Conservation (phyloP, 495 filamentous ascomycete genomes). For the Podospora sp. region DNA sequence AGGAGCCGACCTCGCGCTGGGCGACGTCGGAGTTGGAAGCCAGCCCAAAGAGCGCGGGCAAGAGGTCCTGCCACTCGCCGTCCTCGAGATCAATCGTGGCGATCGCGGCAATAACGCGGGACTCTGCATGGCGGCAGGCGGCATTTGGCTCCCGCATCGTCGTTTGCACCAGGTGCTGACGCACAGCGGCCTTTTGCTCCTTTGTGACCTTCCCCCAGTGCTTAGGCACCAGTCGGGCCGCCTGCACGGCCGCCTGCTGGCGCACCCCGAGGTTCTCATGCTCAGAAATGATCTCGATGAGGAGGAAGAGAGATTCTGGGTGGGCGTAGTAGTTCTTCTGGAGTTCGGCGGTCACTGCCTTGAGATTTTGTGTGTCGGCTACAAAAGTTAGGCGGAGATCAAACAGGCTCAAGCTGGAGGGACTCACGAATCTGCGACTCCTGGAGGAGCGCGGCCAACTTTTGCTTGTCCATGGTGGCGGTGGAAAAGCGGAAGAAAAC, state of each 20-base stretch:
- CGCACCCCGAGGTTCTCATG: slow-evolving; percentile 72
- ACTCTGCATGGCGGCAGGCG: slow-evolving; percentile 80
- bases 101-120: slow-evolving; percentile 83
- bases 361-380: slow-evolving; percentile 82
- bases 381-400: slow-evolving; percentile 26
- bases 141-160: slow-evolving; percentile 75
- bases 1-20: slow-evolving; percentile 87
- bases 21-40: slow-evolving; percentile 68
- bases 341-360: slow-evolving; percentile 84
- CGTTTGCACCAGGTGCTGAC: slow-evolving; percentile 77
- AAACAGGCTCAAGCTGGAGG: too few species aligned
- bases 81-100: slow-evolving; percentile 84
- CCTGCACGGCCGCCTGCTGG: slow-evolving; percentile 89
- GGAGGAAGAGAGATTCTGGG: slow-evolving; percentile 76
- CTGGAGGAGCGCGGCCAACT: slow-evolving; percentile 73
- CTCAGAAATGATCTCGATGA: slow-evolving; percentile 81
- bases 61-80: slow-evolving; percentile 82
- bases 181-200: slow-evolving; percentile 69
- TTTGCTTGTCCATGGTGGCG: slow-evolving; percentile 68
- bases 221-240: slow-evolving; percentile 76
- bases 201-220: slow-evolving; percentile 73
- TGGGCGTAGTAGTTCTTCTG: slow-evolving; percentile 90
- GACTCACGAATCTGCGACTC: slow-evolving; percentile 73
- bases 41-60: slow-evolving; percentile 72
- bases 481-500: slow-evolving; percentile 17